Evolutionary conservation across 2,329 filamentous ascomycete genomes (phyloP), one percentile per base, ranked within the genome.

Genomic region (Trichoderma cornu-damae): DNA sequence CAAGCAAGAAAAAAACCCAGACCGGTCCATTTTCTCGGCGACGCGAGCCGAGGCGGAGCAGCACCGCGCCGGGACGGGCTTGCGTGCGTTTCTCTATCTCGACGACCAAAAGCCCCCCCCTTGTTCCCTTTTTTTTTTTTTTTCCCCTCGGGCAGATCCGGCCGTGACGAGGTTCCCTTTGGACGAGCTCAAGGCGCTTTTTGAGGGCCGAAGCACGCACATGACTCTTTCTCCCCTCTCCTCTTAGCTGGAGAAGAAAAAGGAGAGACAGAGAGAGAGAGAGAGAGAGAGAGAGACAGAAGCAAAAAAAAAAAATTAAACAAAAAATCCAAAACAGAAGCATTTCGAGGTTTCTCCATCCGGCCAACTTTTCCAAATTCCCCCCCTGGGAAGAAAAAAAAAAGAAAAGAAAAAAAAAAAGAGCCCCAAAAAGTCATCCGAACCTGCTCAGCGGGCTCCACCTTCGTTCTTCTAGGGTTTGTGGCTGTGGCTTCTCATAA

Each of bases 11-110:
- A 2, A 16, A 16, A 18, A 38, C 22, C 47, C 34, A 35, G 38
- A 53, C 28, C 50, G 22, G 44, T 53, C 50, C 38, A 42, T 42
- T 22, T 18, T 28, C 35, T 26, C 37, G 24, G 37, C 28, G 6
- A n/a, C 22, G 2, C 40, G 12, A 28, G 30, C 50, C 50, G 40
- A 53, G 20, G 28, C 50, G 50, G 50, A 53, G 20, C 50, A 44
- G n/a, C 14, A 53, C 28, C 50, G 50, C n/a, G 49, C 37, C 50
- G 28, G 50, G 40, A 26, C 24, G 18, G 11, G 12, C 18, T n/a
- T 9, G 9, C 14, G n/a, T n/a, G n/a, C 42, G 24, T 46, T 44
- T 6, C 18, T 24, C 20, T 42, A 22, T 52, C 37, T 34, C 24
- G 16, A 42, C 26, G 49, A 52, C 14, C 20, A 28, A 6, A 28